These are phyloP conservation scores for Aspergillus fumigatus DNA, from an alignment of 2,329 filamentous ascomycete species.

Conservation along the genomic window DNA sequence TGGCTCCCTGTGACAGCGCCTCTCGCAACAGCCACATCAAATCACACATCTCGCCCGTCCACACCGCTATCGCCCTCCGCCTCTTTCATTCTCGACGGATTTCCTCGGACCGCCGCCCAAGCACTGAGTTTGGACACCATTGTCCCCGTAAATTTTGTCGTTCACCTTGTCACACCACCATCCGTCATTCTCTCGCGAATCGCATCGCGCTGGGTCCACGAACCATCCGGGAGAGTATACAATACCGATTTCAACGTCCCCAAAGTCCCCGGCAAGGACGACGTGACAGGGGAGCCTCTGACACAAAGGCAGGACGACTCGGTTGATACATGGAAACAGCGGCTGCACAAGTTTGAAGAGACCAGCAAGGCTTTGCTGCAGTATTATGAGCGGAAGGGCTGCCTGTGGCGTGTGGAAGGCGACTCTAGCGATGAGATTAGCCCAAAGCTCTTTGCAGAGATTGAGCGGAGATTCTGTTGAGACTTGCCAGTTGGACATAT, in stretches of 20 bases:
- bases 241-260: constrained; percentile 92
- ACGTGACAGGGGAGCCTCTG: constrained; percentile 82
- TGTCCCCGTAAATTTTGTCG: constrained; percentile 90
- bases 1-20: constrained; percentile 59
- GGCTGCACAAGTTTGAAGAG: constrained; percentile 80
- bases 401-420: constrained; percentile 82
- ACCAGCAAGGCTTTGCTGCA: constrained; percentile 80
- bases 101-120: constrained; percentile 81
- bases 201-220: constrained; percentile 87
- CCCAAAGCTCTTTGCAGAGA: constrained; percentile 79
- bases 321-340: constrained; percentile 75
- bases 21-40: constrained; percentile 13
- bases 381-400: constrained; percentile 79
- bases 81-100: constrained; percentile 94
- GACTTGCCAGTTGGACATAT: constrained; percentile 5
- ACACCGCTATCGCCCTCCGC: constrained; percentile 65
- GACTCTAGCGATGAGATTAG: constrained; percentile 92
- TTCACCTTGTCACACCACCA: constrained; percentile 79
- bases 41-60: constrained; percentile 39
- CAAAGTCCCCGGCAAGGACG: constrained; percentile 73
- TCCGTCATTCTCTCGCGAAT: constrained; percentile 87
- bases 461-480: constrained; percentile 67
- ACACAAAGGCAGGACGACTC: constrained; percentile 81
- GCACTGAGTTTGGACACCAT: constrained; percentile 71
- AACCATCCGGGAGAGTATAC: constrained; percentile 85